These are phyloP conservation scores for Claviceps arundinis DNA, from an alignment of 2,329 filamentous ascomycete species.

Conservation along the genomic window DNA sequence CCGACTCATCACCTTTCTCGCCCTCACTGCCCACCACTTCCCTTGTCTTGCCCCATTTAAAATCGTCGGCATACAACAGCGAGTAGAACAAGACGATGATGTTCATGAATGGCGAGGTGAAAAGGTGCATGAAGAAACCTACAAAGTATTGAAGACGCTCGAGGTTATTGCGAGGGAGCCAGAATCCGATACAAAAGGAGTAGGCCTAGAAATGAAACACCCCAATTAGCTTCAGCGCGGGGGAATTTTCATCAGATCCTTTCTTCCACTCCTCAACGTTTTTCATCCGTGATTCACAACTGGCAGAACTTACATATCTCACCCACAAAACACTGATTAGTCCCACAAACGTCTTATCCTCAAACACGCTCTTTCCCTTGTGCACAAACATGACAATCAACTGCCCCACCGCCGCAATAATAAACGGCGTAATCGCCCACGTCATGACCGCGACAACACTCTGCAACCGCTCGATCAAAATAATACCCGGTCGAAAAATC, in stretches of 20 bases:
- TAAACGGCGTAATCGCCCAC: slow-evolving; percentile 32
- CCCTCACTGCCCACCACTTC: slow-evolving; percentile 15
- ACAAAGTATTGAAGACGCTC: slow-evolving; percentile 25
- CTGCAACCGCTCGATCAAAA: slow-evolving; percentile 29
- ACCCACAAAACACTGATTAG: slow-evolving; percentile 24
- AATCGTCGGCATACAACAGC: slow-evolving; percentile 28
- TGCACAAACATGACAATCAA: slow-evolving; percentile 22
- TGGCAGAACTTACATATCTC: slow-evolving; percentile 24
- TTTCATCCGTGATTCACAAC: too few relatives aligned
- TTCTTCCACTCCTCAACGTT: too few relatives aligned
- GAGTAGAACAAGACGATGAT: slow-evolving; percentile 29
- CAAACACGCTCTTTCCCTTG: slow-evolving; percentile 19
- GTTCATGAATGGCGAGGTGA: slow-evolving; percentile 28
- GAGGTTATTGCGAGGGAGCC: slow-evolving; percentile 25
- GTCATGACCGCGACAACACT: slow-evolving; percentile 32
- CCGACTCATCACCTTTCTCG: neutral
- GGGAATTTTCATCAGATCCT: too few relatives aligned
- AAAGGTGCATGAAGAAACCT: slow-evolving; percentile 24
- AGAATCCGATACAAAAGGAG: slow-evolving; percentile 28
- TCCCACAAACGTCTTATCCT: slow-evolving; percentile 22
- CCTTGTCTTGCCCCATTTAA: slow-evolving; percentile 33
- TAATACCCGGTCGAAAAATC: slow-evolving; percentile 28
- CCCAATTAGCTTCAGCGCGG: too few relatives aligned
- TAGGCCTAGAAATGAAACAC: slow-evolving; percentile 17
- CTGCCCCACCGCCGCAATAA: slow-evolving; percentile 26